Percentiles rank a stretch among this genome's conserved stretches.
These are phyloP conservation scores for Mucuna pruriens DNA, from an alignment of 306 rosid genomes.

Conservation along the genomic window DNA sequence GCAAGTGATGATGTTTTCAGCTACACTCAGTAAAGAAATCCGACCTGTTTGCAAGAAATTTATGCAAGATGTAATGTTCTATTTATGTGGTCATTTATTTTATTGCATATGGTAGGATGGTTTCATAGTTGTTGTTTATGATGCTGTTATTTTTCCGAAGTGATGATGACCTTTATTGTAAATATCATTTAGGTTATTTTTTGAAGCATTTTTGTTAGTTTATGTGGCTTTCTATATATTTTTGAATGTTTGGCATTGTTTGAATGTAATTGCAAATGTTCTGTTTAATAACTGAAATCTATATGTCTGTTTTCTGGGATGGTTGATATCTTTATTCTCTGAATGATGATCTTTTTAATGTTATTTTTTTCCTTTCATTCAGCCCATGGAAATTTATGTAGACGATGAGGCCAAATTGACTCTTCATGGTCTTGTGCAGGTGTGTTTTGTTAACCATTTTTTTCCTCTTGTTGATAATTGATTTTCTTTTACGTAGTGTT, in stretches of 20 bases:
- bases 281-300: not conserved
- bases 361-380: slow-evolving; percentile 34
- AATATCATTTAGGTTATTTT: not conserved
- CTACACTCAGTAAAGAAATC: slow-evolving; percentile 78
- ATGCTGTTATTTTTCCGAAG: not conserved
- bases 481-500: not conserved
- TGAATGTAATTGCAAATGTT: not conserved
- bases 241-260: not conserved
- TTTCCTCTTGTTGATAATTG: not conserved
- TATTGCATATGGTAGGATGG: not conserved
- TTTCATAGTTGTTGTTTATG: not conserved
- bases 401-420: slow-evolving; percentile 87
- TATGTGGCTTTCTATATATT: not conserved
- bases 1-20: slow-evolving; percentile 89
- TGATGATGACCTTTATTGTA: not conserved
- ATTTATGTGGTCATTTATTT: slow-evolving; percentile 14
- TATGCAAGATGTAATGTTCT: slow-evolving; percentile 78
- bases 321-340: not conserved
- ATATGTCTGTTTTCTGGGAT: not conserved
- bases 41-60: slow-evolving; percentile 88
- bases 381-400: slow-evolving; percentile 86
- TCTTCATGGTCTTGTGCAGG: slow-evolving; percentile 86
- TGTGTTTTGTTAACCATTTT: not conserved
- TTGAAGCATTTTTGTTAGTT: not conserved
- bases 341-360: not conserved